Evolutionary conservation across 306 rosid species (phyloP), one percentile per base, ranked within the genome.

Genomic region (Medicago ruthenica): DNA sequence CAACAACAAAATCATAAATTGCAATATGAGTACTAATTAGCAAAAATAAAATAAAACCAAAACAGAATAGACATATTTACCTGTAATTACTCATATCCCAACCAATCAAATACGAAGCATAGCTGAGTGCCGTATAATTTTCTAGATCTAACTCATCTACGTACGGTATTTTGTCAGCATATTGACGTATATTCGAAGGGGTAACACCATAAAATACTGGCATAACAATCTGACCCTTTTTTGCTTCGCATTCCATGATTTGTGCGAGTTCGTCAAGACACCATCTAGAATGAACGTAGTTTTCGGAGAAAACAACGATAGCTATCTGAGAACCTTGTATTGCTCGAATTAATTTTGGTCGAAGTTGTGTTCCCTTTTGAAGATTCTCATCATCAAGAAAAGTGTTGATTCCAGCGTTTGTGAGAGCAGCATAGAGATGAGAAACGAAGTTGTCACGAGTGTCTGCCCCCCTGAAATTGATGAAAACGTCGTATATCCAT

Each of bases 141-240:
- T n/a, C n/a, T n/a, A n/a, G 10, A 53, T 6, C 9, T 39, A 21
- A 21, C 2, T 9, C 5, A 21, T 21, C 22, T 21, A 21, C 22
- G 1, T 0, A 21, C n/a, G n/a, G n/a, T 21, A 21, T 21, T 21
- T 0, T 1, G 1, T 1, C 0, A 4, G 1, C 1, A 4, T 5
- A 0, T 0, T 0, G 0, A 31, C 36, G 6, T 0, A 31, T 31
- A 5, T 31, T 31, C 36, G 39, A 20, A n/a, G 64, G 39, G 9
- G 3, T 3, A 24, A 58, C 3, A 5, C 8, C 7, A 8, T 22
- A 12, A 58, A 58, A 58, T 9, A 58, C 18, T 0, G 64, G 64
- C 0, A 24, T 1, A 58, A 22, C n/a, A 22, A 5, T 3, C 9
- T 58, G 64, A 6, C 39, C 39, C 0, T 3, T 4, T 2, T 7